Evolutionary conservation across 129 eudicot species (phyloP).

Genomic region (Arctium minus): DNA sequence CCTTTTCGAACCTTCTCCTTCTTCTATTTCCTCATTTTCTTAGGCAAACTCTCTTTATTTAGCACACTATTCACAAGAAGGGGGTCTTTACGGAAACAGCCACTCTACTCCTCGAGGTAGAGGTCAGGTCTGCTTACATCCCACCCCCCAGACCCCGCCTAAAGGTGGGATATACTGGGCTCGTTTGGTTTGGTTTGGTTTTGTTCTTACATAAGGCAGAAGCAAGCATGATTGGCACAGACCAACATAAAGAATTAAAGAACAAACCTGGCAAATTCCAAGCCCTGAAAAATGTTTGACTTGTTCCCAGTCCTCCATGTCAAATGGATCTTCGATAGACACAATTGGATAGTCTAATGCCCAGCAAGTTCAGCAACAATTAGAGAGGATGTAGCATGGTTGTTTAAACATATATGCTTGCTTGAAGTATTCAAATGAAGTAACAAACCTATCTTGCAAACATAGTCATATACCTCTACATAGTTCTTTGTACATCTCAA

Average conservation of each 20-base stretch:
- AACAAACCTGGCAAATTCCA: slow-evolving; percentile 83
- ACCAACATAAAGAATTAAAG: slow-evolving; percentile 1
- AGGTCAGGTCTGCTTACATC: no score
- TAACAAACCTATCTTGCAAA: neutral
- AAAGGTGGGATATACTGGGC: neutral
- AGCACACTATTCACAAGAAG: neutral
- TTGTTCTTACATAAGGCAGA: neutral
- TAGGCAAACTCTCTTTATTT: neutral
- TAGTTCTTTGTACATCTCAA: slow-evolving; percentile 81
- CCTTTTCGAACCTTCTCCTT: neutral
- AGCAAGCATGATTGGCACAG: neutral
- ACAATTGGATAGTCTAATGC: slow-evolving; percentile 89
- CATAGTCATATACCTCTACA: slow-evolving; percentile 58
- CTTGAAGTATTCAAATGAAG: neutral
- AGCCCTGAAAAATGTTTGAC: slow-evolving; percentile 61
- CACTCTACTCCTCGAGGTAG: neutral
- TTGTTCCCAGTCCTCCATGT: slow-evolving; percentile 99
- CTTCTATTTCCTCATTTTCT: neutral
- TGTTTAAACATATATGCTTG: neutral
- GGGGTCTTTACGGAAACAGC: neutral
- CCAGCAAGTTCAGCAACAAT: slow-evolving; percentile 4
- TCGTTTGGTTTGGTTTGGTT: neutral
- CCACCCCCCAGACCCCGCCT: no score
- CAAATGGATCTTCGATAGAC: slow-evolving; percentile 98
- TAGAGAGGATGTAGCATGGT: neutral